Base-by-base conservation (phyloP, 2,329 filamentous ascomycete genomes). In the Magnaporthales sp. region DNA sequence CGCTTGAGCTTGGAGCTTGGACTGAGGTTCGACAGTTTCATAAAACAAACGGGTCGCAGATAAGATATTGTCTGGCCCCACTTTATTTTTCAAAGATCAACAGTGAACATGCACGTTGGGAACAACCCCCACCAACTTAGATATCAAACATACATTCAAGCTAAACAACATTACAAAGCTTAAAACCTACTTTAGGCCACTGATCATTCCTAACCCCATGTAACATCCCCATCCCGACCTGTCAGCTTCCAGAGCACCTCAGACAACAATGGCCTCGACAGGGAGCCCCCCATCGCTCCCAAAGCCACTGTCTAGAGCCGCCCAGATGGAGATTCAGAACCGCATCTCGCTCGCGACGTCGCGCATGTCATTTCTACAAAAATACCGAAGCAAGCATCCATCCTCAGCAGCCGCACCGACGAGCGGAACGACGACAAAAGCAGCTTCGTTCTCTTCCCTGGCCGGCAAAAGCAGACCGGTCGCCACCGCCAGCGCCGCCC, bases 261-360 rank as follows among this genome's bases (percentile, higher is more conserved):
- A n/a, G n/a, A 70, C n/a, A 65, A 54, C 63, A 22, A 56, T 66
- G 63, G 11, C 62, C 2, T 11, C 15, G 26, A 24, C 61, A 19
- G 8, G 30, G 22, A 30, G n/a, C 1, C 19, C 46, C 32, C 64
- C 46, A 7, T 30, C 58, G 26, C 68, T n/a, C 32, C 58, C 67
- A 63, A 68, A 65, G 75, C 77, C 63, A 78, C 79, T 63, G 38
- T 67, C 66, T 30, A 72, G 76, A 63, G 77, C 77, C 27, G 70
- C 76, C 66, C 73, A 80, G 71, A 74, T 74, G 73, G 75, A 75
- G 66, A 70, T 80, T 63, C 73, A 77, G 68, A 82, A 82, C 75
- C 75, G 75, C 68, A 77, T 82, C 67, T 76, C 78, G 67, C 74
- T 82, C 65, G 30, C 61, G 4, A 30, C 32, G 30, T 30, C 61